Evolutionary conservation across 371 early-diverging fungal species (phyloP).

Genomic region (Mortierella polycephala): DNA sequence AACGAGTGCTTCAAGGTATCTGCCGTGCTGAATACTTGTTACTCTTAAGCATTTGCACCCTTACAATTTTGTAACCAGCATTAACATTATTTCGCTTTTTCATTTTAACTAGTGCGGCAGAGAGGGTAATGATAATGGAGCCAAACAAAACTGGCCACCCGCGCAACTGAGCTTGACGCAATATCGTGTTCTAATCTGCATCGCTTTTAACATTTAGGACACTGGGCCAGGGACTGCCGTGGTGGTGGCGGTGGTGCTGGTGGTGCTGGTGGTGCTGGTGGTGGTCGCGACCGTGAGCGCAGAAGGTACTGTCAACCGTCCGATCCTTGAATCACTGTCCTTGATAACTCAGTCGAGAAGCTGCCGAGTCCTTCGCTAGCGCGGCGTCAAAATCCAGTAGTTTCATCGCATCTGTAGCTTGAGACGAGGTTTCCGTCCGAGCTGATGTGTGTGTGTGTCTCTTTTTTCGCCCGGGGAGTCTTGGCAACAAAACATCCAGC

Average conservation of each 20-base stretch:
- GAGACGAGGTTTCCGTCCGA: conserved; percentile 4
- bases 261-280: conserved; percentile 53
- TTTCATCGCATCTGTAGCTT: conserved; percentile 16
- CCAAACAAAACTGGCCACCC: neutral
- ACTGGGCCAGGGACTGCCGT: conserved; percentile 81
- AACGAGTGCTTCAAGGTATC: conserved; percentile 68
- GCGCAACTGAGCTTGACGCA: neutral
- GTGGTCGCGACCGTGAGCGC: conserved; percentile 51
- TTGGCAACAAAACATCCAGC: no score
- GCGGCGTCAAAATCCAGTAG: conserved; percentile 6
- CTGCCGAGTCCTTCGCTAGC: conserved; percentile 19
- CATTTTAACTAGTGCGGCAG: conserved; percentile 60
- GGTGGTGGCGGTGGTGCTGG: conserved; percentile 55
- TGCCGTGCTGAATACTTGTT: neutral
- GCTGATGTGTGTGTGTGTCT: neutral
- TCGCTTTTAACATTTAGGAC: conserved; percentile 58
- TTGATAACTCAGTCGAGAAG: conserved; percentile 19
- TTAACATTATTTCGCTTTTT: neutral
- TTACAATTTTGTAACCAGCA: no score
- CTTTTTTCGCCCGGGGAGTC: neutral
- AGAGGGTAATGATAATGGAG: conserved; percentile 59
- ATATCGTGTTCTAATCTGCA: neutral
- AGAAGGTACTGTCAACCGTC: conserved; percentile 54
- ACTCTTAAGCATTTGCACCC: neutral
- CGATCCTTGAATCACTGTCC: conserved; percentile 8